A percentile compares a stretch with the other conserved stretches of the same genome.
Conservation (phyloP, 306 rosid species). For the Hippophae rhamnoides region DNA sequence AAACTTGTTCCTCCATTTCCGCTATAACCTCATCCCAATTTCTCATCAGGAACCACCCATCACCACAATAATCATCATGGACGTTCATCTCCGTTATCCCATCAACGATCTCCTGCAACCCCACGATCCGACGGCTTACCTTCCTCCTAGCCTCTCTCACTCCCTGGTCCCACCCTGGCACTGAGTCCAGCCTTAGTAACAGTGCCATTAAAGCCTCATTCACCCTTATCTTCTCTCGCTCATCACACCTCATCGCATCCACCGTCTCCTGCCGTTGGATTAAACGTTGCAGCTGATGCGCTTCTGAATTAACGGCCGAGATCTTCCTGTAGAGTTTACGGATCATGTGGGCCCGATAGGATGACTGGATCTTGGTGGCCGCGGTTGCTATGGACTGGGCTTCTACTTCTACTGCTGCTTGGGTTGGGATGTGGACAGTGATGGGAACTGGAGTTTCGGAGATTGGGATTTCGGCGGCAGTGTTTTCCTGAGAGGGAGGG, state of each 20-base stretch:
- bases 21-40: slow-evolving; percentile 64
- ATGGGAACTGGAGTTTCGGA: slow-evolving; percentile 19
- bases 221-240: slow-evolving; percentile 54
- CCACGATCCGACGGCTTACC: slow-evolving; percentile 79
- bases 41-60: slow-evolving; percentile 19
- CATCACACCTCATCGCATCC: slow-evolving; percentile 64
- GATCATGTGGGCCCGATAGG: slow-evolving; percentile 59
- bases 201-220: slow-evolving; percentile 76
- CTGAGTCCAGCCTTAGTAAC: slow-evolving; percentile 67
- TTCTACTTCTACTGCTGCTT: no score
- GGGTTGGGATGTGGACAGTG: slow-evolving; percentile 16
- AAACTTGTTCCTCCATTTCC: slow-evolving; percentile 71
- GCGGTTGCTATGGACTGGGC: slow-evolving; percentile 27
- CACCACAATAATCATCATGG: slow-evolving; percentile 17
- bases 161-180: slow-evolving; percentile 73
- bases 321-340: slow-evolving; percentile 53
- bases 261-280: slow-evolving; percentile 92
- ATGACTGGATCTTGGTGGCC: slow-evolving; percentile 60
- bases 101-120: slow-evolving; percentile 80
- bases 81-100: slow-evolving; percentile 42
- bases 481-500: slow-evolving; percentile 24
- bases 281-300: slow-evolving; percentile 42
- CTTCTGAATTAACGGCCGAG: slow-evolving; percentile 44
- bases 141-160: slow-evolving; percentile 75
- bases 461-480: slow-evolving; percentile 33